Evolutionary conservation across 805 yeast genomes (phyloP).

Genomic region (Ogataea chonburiensis): DNA sequence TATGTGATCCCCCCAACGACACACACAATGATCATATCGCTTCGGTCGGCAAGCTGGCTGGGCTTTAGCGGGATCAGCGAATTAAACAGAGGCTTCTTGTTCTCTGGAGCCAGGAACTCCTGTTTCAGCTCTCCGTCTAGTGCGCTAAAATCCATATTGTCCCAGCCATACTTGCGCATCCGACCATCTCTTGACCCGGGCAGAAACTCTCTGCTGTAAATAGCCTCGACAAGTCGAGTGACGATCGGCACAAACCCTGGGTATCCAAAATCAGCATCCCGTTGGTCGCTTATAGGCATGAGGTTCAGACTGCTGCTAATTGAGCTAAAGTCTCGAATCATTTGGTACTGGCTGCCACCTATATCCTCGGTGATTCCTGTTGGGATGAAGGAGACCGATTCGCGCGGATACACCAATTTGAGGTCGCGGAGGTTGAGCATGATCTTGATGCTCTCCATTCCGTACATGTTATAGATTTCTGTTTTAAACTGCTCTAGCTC

Average conservation of each 20-base stretch:
- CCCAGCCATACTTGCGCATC: slow-evolving; percentile 41
- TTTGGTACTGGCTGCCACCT: slow-evolving; percentile 22
- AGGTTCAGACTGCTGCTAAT: slow-evolving; percentile 44
- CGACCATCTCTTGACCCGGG: slow-evolving; percentile 34
- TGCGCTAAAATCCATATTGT: slow-evolving; percentile 40
- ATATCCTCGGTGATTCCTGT: slow-evolving; percentile 12
- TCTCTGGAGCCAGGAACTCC: slow-evolving; percentile 32
- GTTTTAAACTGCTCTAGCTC: slow-evolving; percentile 56
- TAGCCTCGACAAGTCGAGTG: slow-evolving; percentile 64
- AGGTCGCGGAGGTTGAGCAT: slow-evolving; percentile 49
- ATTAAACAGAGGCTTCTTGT: slow-evolving; percentile 28
- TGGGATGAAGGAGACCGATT: slow-evolving; percentile 24
- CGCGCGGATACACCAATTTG: slow-evolving; percentile 44
- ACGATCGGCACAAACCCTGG: slow-evolving; percentile 83
- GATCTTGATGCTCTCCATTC: slow-evolving; percentile 49
- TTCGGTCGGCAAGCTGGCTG: slow-evolving; percentile 19
- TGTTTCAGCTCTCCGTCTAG: slow-evolving; percentile 39
- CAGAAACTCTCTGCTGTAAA: slow-evolving; percentile 57
- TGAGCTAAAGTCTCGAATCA: slow-evolving; percentile 35
- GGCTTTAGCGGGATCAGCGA: slow-evolving; percentile 26
- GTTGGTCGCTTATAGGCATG: slow-evolving; percentile 40
- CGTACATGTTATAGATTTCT: slow-evolving; percentile 63
- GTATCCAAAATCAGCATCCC: slow-evolving; percentile 58
- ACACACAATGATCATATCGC: slow-evolving; percentile 44
- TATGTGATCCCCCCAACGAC: slow-evolving; percentile 84